These are phyloP conservation scores for Pseudogymnoascus sp. DNA, from an alignment of 2,329 filamentous ascomycete genomes.

Conservation along the genomic window DNA sequence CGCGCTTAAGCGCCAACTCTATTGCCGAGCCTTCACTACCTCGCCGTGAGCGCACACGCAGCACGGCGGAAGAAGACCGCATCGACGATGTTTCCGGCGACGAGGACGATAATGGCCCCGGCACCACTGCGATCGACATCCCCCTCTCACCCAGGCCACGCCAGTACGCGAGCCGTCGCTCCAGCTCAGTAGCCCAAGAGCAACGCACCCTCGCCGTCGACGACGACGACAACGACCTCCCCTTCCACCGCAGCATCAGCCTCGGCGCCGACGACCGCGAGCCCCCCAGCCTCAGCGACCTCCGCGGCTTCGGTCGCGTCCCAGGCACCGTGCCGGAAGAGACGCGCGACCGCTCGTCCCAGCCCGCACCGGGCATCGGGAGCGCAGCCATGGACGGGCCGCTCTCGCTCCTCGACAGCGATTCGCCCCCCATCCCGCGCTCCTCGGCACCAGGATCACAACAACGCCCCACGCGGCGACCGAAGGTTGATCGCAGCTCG, in stretches of 20 bases:
- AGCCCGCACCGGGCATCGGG: slow-evolving; percentile 18
- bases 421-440: neutral
- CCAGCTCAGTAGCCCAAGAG: slow-evolving; percentile 62
- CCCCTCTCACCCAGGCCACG: slow-evolving; percentile 58
- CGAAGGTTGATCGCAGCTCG: slow-evolving; percentile 19
- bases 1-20: slow-evolving; percentile 84
- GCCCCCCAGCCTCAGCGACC: slow-evolving; percentile 54
- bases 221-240: slow-evolving; percentile 51
- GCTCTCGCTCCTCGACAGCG: neutral
- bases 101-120: slow-evolving; percentile 36
- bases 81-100: slow-evolving; percentile 22
- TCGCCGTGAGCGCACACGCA: slow-evolving; percentile 18
- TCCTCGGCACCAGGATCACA: neutral
- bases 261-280: slow-evolving; percentile 58
- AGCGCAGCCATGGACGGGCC: neutral
- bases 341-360: slow-evolving; percentile 26
- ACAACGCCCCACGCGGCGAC: slow-evolving; percentile 12
- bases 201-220: slow-evolving; percentile 46
- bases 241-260: slow-evolving; percentile 60
- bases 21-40: slow-evolving; percentile 58
- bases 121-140: slow-evolving; percentile 63
- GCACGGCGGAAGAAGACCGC: slow-evolving; percentile 16
- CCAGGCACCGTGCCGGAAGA: slow-evolving; percentile 32
- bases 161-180: slow-evolving; percentile 48
- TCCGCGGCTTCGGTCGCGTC: slow-evolving; percentile 42